Conservation (phyloP, 2,329 filamentous ascomycete genomes). For the Arachnopeziza araneosa region DNA sequence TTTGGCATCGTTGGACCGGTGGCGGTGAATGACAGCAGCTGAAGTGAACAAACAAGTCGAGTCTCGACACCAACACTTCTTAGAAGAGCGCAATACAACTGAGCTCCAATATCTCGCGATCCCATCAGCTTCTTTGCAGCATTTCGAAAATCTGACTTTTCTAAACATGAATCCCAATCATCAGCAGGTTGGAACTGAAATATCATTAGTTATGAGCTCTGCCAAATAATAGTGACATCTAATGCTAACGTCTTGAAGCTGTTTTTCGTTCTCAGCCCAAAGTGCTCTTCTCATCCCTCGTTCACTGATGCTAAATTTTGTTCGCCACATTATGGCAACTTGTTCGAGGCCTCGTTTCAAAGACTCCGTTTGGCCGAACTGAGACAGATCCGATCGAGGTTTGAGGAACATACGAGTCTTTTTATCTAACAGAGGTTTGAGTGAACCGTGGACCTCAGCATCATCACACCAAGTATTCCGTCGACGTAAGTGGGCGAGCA, state of each 20-base stretch:
- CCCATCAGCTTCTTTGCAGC: constrained; percentile 67
- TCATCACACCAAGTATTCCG: constrained; percentile 92
- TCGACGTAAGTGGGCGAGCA: constrained; percentile 69
- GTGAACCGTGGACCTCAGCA: constrained; percentile 54
- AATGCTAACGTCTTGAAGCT: constrained; percentile 50
- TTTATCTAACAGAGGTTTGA: constrained; percentile 60
- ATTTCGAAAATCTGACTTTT: constrained; percentile 63
- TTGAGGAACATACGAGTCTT: constrained; percentile 64
- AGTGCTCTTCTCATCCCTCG: constrained; percentile 63
- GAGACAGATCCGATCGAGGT: constrained; percentile 59
- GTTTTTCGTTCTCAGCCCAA: constrained; percentile 67
- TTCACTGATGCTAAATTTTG: constrained; percentile 65
- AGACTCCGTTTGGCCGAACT: constrained; percentile 70
- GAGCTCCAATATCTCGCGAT: constrained; percentile 83
- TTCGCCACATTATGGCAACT: constrained; percentile 60
- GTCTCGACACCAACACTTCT: constrained; percentile 76
- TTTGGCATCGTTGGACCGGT: constrained; percentile 37
- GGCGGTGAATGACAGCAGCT: constrained; percentile 53
- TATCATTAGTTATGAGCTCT: constrained; percentile 18
- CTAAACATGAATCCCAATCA: constrained; percentile 57
- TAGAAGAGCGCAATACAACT: constrained; percentile 84
- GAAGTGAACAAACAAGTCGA: constrained; percentile 83
- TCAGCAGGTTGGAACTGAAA: constrained; percentile 20
- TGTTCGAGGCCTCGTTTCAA: constrained; percentile 75
- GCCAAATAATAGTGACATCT: constrained; percentile 2